Evolutionary conservation across 495 filamentous ascomycete genomes (phyloP).

Genomic region (Pseudevernia furfuracea): DNA sequence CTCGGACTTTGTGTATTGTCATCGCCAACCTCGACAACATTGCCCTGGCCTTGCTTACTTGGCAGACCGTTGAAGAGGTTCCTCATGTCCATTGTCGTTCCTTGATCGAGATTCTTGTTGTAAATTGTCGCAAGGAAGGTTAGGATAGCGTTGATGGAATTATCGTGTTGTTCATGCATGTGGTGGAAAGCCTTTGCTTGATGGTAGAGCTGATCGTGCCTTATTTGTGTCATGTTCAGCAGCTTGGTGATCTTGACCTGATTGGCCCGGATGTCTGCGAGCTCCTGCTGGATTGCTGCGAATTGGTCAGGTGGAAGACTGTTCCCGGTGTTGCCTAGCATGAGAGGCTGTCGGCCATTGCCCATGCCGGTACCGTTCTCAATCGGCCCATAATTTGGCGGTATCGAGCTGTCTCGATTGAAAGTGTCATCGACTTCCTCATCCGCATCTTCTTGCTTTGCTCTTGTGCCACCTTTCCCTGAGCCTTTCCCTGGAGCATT

Average conservation of each 20-base stretch:
- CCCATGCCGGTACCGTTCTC: conserved; percentile 14
- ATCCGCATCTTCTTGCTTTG: conserved; percentile 64
- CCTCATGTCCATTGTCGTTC: conserved; percentile 54
- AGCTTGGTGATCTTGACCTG: conserved; percentile 75
- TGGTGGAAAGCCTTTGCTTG: conserved; percentile 86
- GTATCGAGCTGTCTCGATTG: conserved; percentile 29
- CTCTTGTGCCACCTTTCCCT: conserved; percentile 41
- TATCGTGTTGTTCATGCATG: conserved; percentile 90
- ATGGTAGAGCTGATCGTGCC: conserved; percentile 81
- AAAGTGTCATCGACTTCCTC: conserved; percentile 58
- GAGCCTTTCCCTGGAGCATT: conserved; percentile 48
- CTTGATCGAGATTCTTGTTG: conserved; percentile 64
- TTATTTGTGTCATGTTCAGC: conserved; percentile 67
- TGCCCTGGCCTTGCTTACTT: conserved; percentile 54
- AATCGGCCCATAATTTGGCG: conserved; percentile 34
- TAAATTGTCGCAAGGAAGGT: conserved; percentile 96
- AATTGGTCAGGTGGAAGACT: conserved; percentile 70
- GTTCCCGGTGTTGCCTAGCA: conserved; percentile 35
- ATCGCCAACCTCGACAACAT: conserved; percentile 69
- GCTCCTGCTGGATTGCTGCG: conserved; percentile 64
- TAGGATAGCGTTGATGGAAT: conserved; percentile 94
- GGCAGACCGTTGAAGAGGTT: conserved; percentile 64
- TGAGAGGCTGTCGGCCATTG: conserved; percentile 32
- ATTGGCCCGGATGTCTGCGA: conserved; percentile 73
- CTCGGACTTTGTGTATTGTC: conserved; percentile 39